A percentile compares a stretch with the other conserved stretches of the same genome.
Evolutionary conservation across 768 basidiomycete genomes (phyloP).

Genomic region (Mycena metata): DNA sequence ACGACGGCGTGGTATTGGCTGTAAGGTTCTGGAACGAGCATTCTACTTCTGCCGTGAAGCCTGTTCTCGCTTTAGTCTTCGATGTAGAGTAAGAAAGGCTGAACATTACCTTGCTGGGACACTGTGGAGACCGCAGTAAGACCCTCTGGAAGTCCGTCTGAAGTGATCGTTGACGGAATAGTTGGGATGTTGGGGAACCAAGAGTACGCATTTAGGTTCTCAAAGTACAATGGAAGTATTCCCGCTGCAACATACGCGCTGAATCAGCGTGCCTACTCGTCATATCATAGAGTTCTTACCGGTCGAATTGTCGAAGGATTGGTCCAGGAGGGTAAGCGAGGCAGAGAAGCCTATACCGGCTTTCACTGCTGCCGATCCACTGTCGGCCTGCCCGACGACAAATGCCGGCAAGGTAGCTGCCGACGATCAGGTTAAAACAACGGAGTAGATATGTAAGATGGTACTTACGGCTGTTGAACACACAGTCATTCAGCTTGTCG

Average conservation of each 20-base stretch:
- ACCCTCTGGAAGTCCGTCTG: neutral
- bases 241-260: too few relatives aligned
- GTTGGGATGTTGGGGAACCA: too few relatives aligned
- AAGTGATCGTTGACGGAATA: too few relatives aligned
- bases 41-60: conserved; percentile 3
- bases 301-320: too few relatives aligned
- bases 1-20: neutral
- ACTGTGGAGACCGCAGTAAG: neutral
- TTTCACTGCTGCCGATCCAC: neutral
- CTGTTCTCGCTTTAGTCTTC: neutral
- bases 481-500: neutral
- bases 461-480: conserved; percentile 4
- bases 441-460: too few relatives aligned
- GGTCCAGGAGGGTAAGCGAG: neutral
- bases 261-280: too few relatives aligned
- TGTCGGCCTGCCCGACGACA: neutral
- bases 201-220: too few relatives aligned
- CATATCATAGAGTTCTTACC: too few relatives aligned
- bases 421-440: neutral
- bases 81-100: too few relatives aligned
- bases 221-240: too few relatives aligned
- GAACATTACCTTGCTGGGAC: conserved; percentile 11
- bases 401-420: neutral
- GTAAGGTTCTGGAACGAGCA: neutral
- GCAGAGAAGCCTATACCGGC: neutral